These are phyloP conservation scores for Trifolium pratense DNA, from an alignment of 306 rosid genomes.

Conservation along the genomic window DNA sequence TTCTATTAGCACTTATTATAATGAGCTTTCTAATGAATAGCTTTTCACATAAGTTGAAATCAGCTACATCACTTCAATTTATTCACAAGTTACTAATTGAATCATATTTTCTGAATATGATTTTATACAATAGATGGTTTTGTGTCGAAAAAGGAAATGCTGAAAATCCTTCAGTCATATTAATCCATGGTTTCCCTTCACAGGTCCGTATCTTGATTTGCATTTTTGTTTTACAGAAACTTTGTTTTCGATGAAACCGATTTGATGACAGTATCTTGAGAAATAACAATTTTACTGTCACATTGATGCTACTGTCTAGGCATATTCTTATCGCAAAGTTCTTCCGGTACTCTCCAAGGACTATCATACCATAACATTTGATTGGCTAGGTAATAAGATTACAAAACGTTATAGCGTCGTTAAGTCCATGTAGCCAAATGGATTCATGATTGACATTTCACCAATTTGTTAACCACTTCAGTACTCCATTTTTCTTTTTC, in stretches of 20 bases:
- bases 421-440: too few relatives aligned
- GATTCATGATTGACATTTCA: too few relatives aligned
- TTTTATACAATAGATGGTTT: conserved; percentile 88
- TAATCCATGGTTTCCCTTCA: conserved; percentile 92
- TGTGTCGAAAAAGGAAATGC: conserved; percentile 82
- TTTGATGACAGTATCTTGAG: background rate
- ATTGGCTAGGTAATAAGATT: conserved; percentile 84
- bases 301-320: conserved; percentile 56
- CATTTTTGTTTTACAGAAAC: too few relatives aligned
- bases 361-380: conserved; percentile 73
- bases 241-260: background rate
- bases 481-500: background rate
- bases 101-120: conserved; percentile 53
- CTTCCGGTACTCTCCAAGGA: conserved; percentile 72
- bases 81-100: conserved; percentile 47
- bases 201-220: conserved; percentile 42
- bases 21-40: background rate
- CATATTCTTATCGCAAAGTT: conserved; percentile 89
- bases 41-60: conserved; percentile 1
- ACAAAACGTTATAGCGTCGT: background rate
- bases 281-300: conserved; percentile 24
- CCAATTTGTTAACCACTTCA: too few relatives aligned
- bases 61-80: background rate
- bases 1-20: background rate
- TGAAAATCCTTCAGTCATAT: conserved; percentile 75